These are phyloP conservation scores for Rhinocladiella similis DNA, from an alignment of 2,329 filamentous ascomycete genomes.

Conservation along the genomic window DNA sequence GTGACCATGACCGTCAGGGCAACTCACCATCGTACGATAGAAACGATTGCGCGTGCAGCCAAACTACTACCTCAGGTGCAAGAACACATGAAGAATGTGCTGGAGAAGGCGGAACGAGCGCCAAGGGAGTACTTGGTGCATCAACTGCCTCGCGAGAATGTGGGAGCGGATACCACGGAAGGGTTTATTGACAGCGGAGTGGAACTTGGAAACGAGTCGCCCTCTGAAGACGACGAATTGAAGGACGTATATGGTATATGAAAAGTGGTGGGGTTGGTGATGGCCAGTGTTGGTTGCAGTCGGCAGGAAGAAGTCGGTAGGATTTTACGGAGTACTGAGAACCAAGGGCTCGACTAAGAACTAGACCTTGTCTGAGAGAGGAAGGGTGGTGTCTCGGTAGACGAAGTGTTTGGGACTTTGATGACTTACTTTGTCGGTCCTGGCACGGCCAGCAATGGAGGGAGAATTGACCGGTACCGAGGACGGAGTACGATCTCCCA, in stretches of 20 bases:
- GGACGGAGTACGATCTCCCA: too few species aligned
- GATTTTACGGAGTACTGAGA: too few species aligned
- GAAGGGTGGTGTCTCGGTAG: background rate
- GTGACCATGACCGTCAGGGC: conserved; percentile 59
- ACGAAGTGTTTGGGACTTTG: too few species aligned
- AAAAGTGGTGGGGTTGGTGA: background rate
- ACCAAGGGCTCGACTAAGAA: background rate
- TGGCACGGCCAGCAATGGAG: too few species aligned
- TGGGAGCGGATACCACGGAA: conserved; percentile 10
- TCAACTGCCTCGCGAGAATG: conserved; percentile 50
- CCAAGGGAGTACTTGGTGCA: conserved; percentile 58
- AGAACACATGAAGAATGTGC: conserved; percentile 57
- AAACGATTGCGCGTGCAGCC: conserved; percentile 57
- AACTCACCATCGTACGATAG: conserved; percentile 52
- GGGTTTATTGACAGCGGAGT: conserved; percentile 30
- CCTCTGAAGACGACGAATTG: conserved; percentile 30
- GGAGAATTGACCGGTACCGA: too few species aligned
- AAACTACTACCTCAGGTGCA: conserved; percentile 55
- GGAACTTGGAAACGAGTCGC: conserved; percentile 24
- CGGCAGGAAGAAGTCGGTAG: conserved; percentile 3
- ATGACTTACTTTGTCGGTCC: too few species aligned
- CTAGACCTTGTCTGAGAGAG: background rate
- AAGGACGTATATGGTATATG: conserved; percentile 26
- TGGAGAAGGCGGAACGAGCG: conserved; percentile 57
- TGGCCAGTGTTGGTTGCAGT: background rate